Evolutionary conservation across 2,329 filamentous ascomycete genomes (phyloP), one percentile per base, ranked within the genome.

Genomic region (Tolypocladium inflatum): DNA sequence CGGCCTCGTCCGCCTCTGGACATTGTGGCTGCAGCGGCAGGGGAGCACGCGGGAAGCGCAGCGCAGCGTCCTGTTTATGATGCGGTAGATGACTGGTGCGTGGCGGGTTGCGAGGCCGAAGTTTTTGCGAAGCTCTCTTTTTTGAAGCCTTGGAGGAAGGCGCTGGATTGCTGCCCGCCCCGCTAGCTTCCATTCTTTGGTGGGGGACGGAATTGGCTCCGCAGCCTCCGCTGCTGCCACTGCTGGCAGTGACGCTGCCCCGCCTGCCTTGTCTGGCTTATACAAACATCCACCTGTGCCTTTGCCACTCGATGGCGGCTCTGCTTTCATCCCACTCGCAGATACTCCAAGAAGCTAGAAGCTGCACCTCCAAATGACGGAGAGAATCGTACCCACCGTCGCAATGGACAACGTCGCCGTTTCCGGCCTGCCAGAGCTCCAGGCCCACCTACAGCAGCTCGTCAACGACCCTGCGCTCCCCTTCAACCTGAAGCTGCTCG

Each of bases 401-500:
- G 72, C 71, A 51, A 72, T 71, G 65, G 75, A 76, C 55, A 67
- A 68, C n/a, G 64, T 72, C n/a, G 77, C 78, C 54, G 72, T 85
- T 54, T 72, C 75, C 8, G 78, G 81, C 10, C 71, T 85, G 21
- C 73, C 79, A 26, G 80, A 83, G 62, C 75, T 87, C 26, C 74
- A 80, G 54, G 67, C 66, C 26, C 84, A 86, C 66, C 73, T 87
- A 19, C 73, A 79, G 55, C 70, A 77, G 35, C 71, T 86, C n/a
- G 61, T 76, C 21, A 66, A 70, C 33, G 74, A 79, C 60, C 71
- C 78, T 21, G 70, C 71, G 0, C 67, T 75, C 1, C 67, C 72
- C 0, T 71, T 82, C 41, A 69, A 79, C 59, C 69, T 71, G 13
- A 79, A 78, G 62, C 72, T 86, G 2, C 80, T 86, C 59, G 83